These are phyloP conservation scores for Pogostemon cablin DNA, from an alignment of 257 asterid genomes.

Conservation along the genomic window DNA sequence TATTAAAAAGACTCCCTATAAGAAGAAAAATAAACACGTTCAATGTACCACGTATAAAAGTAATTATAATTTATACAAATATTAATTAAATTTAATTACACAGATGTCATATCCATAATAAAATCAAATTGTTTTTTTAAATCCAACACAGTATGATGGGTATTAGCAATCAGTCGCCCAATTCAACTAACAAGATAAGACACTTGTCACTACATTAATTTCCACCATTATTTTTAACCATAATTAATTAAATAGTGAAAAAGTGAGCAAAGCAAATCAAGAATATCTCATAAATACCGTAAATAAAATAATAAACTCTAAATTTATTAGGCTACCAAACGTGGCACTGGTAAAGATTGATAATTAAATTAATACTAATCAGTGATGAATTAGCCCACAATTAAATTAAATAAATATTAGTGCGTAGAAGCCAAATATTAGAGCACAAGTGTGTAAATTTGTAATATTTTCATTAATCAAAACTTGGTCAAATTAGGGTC, in stretches of 20 bases:
- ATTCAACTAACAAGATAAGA: conserved; percentile 33
- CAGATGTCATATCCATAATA: conserved; percentile 28
- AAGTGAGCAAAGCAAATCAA: conserved; percentile 42
- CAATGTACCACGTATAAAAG: conserved; percentile 1
- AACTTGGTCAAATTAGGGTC: neutral
- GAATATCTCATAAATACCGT: conserved; percentile 29
- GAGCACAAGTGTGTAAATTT: conserved; percentile 31
- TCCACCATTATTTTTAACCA: conserved; percentile 21
- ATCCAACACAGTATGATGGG: conserved; percentile 38
- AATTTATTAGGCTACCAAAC: conserved; percentile 26
- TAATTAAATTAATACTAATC: conserved; percentile 5
- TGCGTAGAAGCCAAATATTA: conserved; percentile 28
- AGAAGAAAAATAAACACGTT: neutral
- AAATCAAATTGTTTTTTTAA: conserved; percentile 34
- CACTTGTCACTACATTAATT: conserved; percentile 34
- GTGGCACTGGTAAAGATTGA: conserved; percentile 31
- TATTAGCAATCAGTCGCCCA: conserved; percentile 28
- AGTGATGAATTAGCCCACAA: conserved; percentile 18
- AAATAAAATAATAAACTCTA: conserved; percentile 18
- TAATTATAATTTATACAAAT: neutral
- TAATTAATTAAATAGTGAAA: conserved; percentile 17
- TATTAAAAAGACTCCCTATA: neutral
- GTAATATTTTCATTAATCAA: neutral
- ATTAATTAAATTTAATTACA: neutral
- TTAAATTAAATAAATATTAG: neutral